Conservation (phyloP, 1,284 basidiomycete species). For the Porogramme epimiltina region DNA sequence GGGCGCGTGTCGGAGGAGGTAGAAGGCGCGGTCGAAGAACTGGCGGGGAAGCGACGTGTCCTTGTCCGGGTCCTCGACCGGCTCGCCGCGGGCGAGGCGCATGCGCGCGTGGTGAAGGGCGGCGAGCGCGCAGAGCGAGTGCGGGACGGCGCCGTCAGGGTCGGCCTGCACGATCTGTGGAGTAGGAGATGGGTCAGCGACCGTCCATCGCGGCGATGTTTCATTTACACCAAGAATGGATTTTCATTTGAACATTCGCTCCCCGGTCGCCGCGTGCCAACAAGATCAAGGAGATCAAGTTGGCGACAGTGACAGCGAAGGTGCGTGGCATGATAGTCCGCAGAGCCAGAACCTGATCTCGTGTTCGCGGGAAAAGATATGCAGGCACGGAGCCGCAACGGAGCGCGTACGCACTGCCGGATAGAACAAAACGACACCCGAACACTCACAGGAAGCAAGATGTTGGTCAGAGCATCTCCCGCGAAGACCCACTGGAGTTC, state of each 20-base stretch:
- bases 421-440: neutral
- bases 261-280: no score
- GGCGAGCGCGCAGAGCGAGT: conserved; percentile 74
- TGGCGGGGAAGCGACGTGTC: conserved; percentile 62
- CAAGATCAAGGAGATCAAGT: neutral
- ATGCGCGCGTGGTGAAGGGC: conserved; percentile 66
- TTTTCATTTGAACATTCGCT: no score
- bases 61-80: conserved; percentile 51
- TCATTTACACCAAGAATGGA: no score
- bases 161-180: conserved; percentile 62
- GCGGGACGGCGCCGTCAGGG: conserved; percentile 66
- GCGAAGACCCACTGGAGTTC: conserved; percentile 61
- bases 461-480: conserved; percentile 54
- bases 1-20: conserved; percentile 48
- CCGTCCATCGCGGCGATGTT: no score
- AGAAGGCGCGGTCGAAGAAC: conserved; percentile 67
- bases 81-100: conserved; percentile 54
- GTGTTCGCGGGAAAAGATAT: conserved; percentile 12
- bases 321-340: neutral
- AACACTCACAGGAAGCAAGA: conserved; percentile 58
- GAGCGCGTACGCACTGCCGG: no score
- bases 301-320: neutral
- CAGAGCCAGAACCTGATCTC: neutral
- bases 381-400: neutral
- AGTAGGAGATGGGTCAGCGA: conserved; percentile 7